These are phyloP conservation scores for Terfezia boudieri DNA, from an alignment of 495 filamentous ascomycete species.

Conservation along the genomic window DNA sequence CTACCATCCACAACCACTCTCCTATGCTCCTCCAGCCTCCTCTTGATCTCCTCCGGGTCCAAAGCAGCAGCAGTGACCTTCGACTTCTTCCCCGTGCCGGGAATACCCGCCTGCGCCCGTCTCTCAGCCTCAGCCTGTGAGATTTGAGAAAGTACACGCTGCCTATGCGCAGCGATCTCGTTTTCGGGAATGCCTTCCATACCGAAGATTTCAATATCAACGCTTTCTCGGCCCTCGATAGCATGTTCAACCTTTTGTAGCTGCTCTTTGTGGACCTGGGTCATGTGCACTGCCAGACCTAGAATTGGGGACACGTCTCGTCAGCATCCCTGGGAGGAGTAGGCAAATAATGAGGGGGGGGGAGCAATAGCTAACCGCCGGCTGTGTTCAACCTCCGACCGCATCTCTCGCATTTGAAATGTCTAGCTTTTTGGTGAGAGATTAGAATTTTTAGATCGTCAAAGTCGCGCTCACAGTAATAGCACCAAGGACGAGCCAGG, in stretches of 20 bases:
- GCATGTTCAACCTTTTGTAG: slow-evolving; percentile 77
- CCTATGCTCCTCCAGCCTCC: slow-evolving; percentile 58
- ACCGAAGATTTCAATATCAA: slow-evolving; percentile 90
- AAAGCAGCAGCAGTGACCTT: slow-evolving; percentile 38
- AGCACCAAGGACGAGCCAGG: slow-evolving; percentile 80
- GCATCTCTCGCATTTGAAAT: slow-evolving; percentile 91
- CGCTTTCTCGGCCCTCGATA: slow-evolving; percentile 52
- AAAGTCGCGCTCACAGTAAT: slow-evolving; percentile 97
- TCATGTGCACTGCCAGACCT: slow-evolving; percentile 93
- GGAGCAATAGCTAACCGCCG: slow-evolving; percentile 39
- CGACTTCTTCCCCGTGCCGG: slow-evolving; percentile 42
- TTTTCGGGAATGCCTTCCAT: slow-evolving; percentile 94
- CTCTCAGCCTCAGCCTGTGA: slow-evolving; percentile 69
- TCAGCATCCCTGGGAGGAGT: no score
- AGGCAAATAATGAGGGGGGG: neutral
- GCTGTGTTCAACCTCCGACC: slow-evolving; percentile 75
- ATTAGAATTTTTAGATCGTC: slow-evolving; percentile 92
- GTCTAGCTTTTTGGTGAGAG: slow-evolving; percentile 91
- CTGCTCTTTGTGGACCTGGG: slow-evolving; percentile 90
- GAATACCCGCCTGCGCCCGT: slow-evolving; percentile 28
- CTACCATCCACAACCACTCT: slow-evolving; percentile 11
- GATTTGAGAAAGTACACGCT: slow-evolving; percentile 61
- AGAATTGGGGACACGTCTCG: neutral
- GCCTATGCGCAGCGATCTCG: slow-evolving; percentile 54
- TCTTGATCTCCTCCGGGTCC: slow-evolving; percentile 52